Evolutionary conservation across 2,329 filamentous ascomycete species (phyloP), one percentile per base, ranked within the genome.

Genomic region (Trichoderma endophyticum): DNA sequence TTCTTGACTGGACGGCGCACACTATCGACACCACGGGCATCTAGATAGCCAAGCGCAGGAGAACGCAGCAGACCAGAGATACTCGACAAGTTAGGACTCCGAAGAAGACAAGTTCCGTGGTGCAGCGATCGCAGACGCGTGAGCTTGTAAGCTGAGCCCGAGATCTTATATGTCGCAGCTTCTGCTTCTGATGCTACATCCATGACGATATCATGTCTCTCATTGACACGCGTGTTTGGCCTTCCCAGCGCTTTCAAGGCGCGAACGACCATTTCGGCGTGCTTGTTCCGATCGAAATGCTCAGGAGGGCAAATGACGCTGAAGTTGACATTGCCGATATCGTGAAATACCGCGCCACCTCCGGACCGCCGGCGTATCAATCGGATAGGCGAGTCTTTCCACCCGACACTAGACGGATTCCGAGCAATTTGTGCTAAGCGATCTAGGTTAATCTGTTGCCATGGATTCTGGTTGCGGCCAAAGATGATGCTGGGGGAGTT

Each of bases 381-480:
- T 72, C 86, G 77, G 48, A 89, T 81, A 3, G 78, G 72, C 0
- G 63, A 76, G 43, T 73, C 79, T 18, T 72, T 77, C 79, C 76
- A 78, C 0, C 74, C 74, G 73, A 76, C 60, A 56, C 73, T 76
- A 18, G 76, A 72, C 9, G 75, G 76, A 9, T 66, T 65, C n/a
- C 73, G 61, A 8, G 74, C 71, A 64, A 76, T 76, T 66, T 74
- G 75, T 3, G 77, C 77, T 2, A 97, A 83, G 1, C 89, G 84
- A 51, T 83, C 83, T 9, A 98, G 86, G 79, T 97, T 93, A 73
- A 93, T 90, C 83, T 99, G 96, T 9, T 93, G 86, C 96, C 95
- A 99, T 69, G 96, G 96, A 80, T 99, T 99, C 84, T 99, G 96
- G 81, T 99, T 99, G 73, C 96, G 91, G 57, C 96, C 96, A 76